Conservation (phyloP, 2,329 filamentous ascomycete genomes). For the Sclerotinia glacialis region DNA sequence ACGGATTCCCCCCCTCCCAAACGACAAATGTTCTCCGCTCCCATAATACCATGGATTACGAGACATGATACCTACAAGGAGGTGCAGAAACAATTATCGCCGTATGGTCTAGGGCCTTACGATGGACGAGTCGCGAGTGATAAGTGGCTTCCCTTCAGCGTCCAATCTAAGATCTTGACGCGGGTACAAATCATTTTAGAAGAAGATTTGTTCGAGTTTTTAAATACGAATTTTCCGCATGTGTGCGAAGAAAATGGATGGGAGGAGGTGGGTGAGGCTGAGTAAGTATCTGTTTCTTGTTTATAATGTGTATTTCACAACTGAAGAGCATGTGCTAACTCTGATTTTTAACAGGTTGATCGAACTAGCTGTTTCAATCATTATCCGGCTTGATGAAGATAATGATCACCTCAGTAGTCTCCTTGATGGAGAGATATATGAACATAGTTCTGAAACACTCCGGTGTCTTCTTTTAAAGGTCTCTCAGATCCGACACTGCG, state of each 20-base stretch:
- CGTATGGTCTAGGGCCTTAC: slow-evolving; percentile 10
- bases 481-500: slow-evolving; percentile 10
- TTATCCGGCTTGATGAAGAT: not conserved
- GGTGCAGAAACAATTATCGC: not conserved
- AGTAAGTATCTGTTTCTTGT: not conserved
- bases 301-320: too few species aligned
- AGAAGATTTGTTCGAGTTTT: slow-evolving; percentile 4
- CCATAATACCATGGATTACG: not conserved
- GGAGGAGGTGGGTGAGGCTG: slow-evolving; percentile 7
- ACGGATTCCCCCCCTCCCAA: not conserved
- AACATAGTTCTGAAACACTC: not conserved
- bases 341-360: not conserved
- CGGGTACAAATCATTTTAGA: slow-evolving; percentile 1
- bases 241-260: slow-evolving; percentile 1
- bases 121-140: not conserved
- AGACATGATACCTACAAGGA: not conserved
- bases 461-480: not conserved
- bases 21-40: not conserved
- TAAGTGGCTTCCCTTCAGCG: not conserved
- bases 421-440: too few species aligned
- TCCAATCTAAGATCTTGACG: slow-evolving; percentile 6
- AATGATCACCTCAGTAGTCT: too few species aligned
- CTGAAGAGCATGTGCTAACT: not conserved
- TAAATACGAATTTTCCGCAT: not conserved
- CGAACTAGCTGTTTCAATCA: not conserved